phyloP scores from a whole-genome alignment of 306 rosid genomes.

The Mimosa pudica region DNA sequence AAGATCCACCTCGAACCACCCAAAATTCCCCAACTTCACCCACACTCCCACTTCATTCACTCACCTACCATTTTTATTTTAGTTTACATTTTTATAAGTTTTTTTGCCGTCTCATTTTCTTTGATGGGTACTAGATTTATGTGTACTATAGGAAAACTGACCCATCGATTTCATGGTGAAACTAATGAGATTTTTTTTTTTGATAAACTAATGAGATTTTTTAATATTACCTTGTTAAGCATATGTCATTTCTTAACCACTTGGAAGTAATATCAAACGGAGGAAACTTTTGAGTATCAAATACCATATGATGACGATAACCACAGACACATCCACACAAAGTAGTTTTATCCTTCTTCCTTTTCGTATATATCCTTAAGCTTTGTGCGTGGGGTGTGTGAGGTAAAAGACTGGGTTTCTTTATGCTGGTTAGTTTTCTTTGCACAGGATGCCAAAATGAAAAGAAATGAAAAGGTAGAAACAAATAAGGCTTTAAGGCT shows the following conservation, averaged over 20 bases:
- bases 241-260: not conserved
- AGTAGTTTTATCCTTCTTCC: not conserved
- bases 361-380: not conserved
- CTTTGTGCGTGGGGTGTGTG: no score
- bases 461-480: constrained; percentile 27
- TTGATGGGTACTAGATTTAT: not conserved
- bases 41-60: not conserved
- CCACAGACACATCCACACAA: not conserved
- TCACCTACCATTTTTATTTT: not conserved
- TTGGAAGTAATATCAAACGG: not conserved
- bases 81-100: not conserved
- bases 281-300: not conserved
- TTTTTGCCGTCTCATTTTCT: not conserved
- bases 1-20: constrained; percentile 5
- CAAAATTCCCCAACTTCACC: not conserved
- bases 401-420: not conserved
- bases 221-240: not conserved
- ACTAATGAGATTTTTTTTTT: not conserved
- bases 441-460: not conserved
- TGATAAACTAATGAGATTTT: not conserved
- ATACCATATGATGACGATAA: not conserved
- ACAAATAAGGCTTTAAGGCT: constrained; percentile 3
- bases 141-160: not conserved
- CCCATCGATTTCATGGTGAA: not conserved
- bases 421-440: not conserved